Evolutionary conservation across 2,329 filamentous ascomycete genomes (phyloP).

Genomic region (Coniochaeta sp.): DNA sequence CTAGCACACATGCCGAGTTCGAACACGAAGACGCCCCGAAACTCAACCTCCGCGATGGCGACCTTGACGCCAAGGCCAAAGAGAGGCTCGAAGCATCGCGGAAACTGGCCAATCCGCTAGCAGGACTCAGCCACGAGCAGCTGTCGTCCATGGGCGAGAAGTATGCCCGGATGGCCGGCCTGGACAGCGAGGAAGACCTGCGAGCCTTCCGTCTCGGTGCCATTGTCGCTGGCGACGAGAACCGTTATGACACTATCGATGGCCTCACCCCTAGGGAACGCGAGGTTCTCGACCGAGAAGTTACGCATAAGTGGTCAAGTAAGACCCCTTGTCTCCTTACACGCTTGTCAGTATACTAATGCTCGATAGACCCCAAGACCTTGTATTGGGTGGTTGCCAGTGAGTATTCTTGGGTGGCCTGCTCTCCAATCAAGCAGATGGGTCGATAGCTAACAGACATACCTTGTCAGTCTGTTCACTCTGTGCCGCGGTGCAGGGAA

Average conservation of each 20-base stretch:
- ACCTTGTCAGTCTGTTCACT: constrained; percentile 51
- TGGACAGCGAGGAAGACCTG: constrained; percentile 47
- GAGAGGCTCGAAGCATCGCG: constrained; percentile 25
- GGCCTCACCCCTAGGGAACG: constrained; percentile 52
- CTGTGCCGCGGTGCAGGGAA: constrained; percentile 63
- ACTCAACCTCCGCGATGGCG: not conserved
- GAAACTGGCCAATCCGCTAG: constrained; percentile 32
- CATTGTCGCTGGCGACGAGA: constrained; percentile 45
- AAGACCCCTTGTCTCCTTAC: not conserved
- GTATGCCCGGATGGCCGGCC: constrained; percentile 48
- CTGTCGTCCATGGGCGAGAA: constrained; percentile 47
- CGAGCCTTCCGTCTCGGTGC: constrained; percentile 53
- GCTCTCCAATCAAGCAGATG: not conserved
- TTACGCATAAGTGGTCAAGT: constrained; percentile 55
- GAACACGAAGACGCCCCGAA: constrained; percentile 7
- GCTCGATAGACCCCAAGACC: constrained; percentile 44
- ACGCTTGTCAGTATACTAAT: not conserved
- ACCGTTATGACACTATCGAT: constrained; percentile 38
- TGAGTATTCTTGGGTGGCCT: constrained; percentile 13
- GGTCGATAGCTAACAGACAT: not conserved
- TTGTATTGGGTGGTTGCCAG: constrained; percentile 50
- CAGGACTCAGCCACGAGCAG: constrained; percentile 31
- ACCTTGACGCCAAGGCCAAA: constrained; percentile 14
- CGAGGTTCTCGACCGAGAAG: constrained; percentile 49
- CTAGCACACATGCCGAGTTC: not conserved